phyloP scores from a whole-genome alignment of 1,139 yeast species.

The Pichia sp. region DNA sequence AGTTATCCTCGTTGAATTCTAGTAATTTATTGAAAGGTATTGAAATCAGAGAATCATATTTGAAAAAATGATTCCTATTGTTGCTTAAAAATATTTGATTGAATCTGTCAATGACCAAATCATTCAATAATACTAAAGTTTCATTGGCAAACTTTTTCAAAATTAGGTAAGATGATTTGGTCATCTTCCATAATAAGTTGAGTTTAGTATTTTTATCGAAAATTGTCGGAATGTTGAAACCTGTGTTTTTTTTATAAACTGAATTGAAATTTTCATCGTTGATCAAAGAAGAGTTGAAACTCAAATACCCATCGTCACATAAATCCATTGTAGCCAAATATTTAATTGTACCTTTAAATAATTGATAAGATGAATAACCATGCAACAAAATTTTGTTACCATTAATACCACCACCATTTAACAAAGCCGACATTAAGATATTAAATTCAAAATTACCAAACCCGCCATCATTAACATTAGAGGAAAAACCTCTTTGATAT shows the following conservation, averaged over 20 bases:
- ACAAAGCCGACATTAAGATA: constrained; percentile 65
- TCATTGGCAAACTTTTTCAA: constrained; percentile 61
- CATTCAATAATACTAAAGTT: constrained; percentile 62
- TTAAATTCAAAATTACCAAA: constrained; percentile 93
- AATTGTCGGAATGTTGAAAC: constrained; percentile 65
- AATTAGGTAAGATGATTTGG: constrained; percentile 53
- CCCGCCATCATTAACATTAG: constrained; percentile 55
- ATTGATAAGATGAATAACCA: constrained; percentile 88
- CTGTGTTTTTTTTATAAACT: constrained; percentile 30
- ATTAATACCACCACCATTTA: constrained; percentile 75
- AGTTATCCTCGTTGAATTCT: constrained; percentile 30
- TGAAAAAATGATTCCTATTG: constrained; percentile 45
- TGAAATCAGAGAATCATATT: constrained; percentile 56
- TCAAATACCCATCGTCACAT: constrained; percentile 50
- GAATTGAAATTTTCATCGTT: constrained; percentile 46
- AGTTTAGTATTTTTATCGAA: constrained; percentile 69
- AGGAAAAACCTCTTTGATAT: constrained; percentile 71
- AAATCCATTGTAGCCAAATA: constrained; percentile 76
- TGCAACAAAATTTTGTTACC: constrained; percentile 71
- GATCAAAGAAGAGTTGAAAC: constrained; percentile 47
- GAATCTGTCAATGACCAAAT: constrained; percentile 78
- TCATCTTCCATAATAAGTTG: constrained; percentile 78
- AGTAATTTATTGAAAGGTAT: constrained; percentile 28
- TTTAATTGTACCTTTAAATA: constrained; percentile 80
- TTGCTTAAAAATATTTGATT: constrained; percentile 72